phyloP scores from a whole-genome alignment of 345 rosid genomes.

The Rhizophora mangle region DNA sequence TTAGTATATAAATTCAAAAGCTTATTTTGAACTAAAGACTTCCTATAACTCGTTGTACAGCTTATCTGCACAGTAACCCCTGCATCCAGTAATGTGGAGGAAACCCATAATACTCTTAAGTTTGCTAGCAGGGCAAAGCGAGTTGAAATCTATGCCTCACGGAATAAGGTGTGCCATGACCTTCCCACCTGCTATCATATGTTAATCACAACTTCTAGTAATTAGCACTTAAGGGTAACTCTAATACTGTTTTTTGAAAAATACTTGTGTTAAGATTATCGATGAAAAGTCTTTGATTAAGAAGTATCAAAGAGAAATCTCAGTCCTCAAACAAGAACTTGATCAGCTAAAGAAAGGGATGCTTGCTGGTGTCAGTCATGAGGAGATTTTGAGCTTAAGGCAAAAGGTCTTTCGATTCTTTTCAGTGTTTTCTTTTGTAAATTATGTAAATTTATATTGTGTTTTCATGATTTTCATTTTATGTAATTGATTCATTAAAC shows the following conservation, averaged over 20 bases:
- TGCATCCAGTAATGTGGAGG: conserved; percentile 95
- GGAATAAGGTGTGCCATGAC: conserved; percentile 69
- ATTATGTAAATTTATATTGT: neutral
- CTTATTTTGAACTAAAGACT: neutral
- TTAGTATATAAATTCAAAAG: no score
- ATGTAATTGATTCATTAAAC: conserved; percentile 11
- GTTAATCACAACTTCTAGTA: neutral
- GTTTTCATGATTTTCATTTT: neutral
- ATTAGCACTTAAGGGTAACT: conserved; percentile 12
- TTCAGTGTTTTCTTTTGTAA: neutral
- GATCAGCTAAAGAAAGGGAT: conserved; percentile 82
- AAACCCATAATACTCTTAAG: conserved; percentile 98
- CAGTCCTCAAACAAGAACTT: conserved; percentile 84
- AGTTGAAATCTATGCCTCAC: conserved; percentile 92
- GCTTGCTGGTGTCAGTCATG: conserved; percentile 87
- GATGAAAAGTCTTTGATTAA: conserved; percentile 97
- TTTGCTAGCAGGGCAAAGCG: conserved; percentile 98
- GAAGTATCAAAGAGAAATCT: conserved; percentile 95
- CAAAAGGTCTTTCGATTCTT: conserved; percentile 64
- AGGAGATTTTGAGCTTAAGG: conserved; percentile 80
- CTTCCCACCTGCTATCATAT: conserved; percentile 4
- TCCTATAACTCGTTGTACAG: conserved; percentile 37
- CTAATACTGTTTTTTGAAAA: conserved; percentile 20
- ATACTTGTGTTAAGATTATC: conserved; percentile 59
- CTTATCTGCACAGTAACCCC: conserved; percentile 99